Percentiles rank a stretch among this genome's conserved stretches.
These are phyloP conservation scores for Calendula officinalis DNA, from an alignment of 129 eudicot species.

Conservation along the genomic window DNA sequence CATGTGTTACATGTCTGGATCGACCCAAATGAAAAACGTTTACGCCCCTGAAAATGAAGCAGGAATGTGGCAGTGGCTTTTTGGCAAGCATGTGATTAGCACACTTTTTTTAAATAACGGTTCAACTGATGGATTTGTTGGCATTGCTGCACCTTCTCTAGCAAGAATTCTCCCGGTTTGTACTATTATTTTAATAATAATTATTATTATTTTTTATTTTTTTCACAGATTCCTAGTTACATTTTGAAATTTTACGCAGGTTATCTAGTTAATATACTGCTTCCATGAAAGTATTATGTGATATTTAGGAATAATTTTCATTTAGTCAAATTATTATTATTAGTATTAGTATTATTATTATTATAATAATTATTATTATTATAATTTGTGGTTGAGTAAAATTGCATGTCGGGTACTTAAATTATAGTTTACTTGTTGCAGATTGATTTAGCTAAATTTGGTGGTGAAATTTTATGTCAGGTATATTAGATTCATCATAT, in stretches of 20 bases:
- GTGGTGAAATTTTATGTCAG: constrained; percentile 93
- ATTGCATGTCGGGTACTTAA: constrained; percentile 12
- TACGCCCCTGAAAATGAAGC: constrained; percentile 87
- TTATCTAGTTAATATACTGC: too few species aligned
- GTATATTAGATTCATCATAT: constrained; percentile 30
- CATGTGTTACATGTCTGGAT: constrained; percentile 98
- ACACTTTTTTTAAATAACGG: constrained; percentile 70
- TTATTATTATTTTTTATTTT: too few species aligned
- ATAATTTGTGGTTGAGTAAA: not conserved
- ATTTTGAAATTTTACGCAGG: too few species aligned
- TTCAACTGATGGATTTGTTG: constrained; percentile 88
- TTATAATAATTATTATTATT: not conserved
- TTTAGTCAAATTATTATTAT: too few species aligned
- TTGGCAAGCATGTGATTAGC: constrained; percentile 79
- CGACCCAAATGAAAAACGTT: constrained; percentile 80
- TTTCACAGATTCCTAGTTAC: too few species aligned
- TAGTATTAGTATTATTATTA: too few species aligned
- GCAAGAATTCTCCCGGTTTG: constrained; percentile 95
- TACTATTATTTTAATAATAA: constrained; percentile 8
- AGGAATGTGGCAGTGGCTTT: constrained; percentile 98
- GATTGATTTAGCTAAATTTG: constrained; percentile 88
- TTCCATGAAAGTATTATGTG: too few species aligned
- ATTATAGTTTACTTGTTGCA: constrained; percentile 33
- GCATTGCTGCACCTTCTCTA: constrained; percentile 92
- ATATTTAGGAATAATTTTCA: too few species aligned